phyloP scores from a whole-genome alignment of 371 early-diverging fungal genomes.

The Mucor saturninus region DNA sequence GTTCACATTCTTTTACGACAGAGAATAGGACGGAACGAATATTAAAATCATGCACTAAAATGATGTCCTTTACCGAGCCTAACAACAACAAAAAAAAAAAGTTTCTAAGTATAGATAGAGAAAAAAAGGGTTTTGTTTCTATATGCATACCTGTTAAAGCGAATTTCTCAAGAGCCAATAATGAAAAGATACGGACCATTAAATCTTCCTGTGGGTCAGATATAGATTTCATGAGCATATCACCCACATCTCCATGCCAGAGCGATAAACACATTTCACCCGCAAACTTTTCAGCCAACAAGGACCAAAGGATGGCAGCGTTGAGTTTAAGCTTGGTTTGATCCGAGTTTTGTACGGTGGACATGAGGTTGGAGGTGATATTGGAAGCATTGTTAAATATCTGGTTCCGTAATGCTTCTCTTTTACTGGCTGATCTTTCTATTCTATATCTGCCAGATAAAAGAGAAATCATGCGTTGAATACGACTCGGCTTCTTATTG shows the following conservation, averaged over 20 bases:
- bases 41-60: slow-evolving; percentile 35
- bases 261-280: slow-evolving; percentile 46
- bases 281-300: slow-evolving; percentile 52
- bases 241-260: slow-evolving; percentile 44
- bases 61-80: slow-evolving; percentile 39
- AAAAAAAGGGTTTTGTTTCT: background rate
- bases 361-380: slow-evolving; percentile 2
- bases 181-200: slow-evolving; percentile 40
- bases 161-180: slow-evolving; percentile 55
- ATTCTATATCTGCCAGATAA: slow-evolving; percentile 18
- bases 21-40: slow-evolving; percentile 29
- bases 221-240: slow-evolving; percentile 35
- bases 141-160: slow-evolving; percentile 55
- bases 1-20: slow-evolving; percentile 43
- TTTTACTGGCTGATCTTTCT: slow-evolving; percentile 17
- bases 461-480: slow-evolving; percentile 30
- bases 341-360: slow-evolving; percentile 7
- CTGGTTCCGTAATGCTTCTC: slow-evolving; percentile 13
- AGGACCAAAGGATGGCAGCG: slow-evolving; percentile 46
- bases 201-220: slow-evolving; percentile 37
- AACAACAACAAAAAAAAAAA: slow-evolving; percentile 2
- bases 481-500: slow-evolving; percentile 28
- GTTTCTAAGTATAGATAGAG: too few species aligned
- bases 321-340: slow-evolving; percentile 32
- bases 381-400: slow-evolving; percentile 6